phyloP scores from a whole-genome alignment of 2,329 filamentous ascomycete genomes.

The Fusarium citri region DNA sequence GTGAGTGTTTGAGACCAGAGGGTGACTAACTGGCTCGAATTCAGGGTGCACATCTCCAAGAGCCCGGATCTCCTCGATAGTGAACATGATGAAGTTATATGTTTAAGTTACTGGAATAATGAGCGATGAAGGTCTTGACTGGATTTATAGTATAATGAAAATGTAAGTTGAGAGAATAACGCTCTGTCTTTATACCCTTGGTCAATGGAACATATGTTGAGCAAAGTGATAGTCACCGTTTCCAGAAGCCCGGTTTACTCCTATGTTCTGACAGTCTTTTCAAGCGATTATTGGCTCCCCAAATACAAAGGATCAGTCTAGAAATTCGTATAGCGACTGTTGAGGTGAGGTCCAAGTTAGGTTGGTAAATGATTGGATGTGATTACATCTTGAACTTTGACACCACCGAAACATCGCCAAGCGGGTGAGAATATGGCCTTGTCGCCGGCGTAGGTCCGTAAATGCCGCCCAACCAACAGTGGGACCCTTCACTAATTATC shows the following conservation, averaged over 20 bases:
- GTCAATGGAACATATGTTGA: conserved; percentile 1
- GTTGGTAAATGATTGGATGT: conserved; percentile 9
- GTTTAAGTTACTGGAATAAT: background rate
- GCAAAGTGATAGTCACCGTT: background rate
- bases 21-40: conserved; percentile 24
- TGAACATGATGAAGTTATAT: conserved; percentile 36
- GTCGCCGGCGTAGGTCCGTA: conserved; percentile 26
- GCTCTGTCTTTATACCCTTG: conserved; percentile 7
- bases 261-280: background rate
- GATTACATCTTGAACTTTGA: background rate
- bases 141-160: background rate
- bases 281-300: background rate
- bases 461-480: conserved; percentile 4
- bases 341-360: background rate
- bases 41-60: conserved; percentile 38
- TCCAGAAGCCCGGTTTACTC: background rate
- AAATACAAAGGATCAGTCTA: background rate
- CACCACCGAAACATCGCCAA: background rate
- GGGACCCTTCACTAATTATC: conserved; percentile 5
- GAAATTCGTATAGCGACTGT: background rate
- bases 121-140: background rate
- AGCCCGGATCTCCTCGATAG: conserved; percentile 41
- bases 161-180: background rate
- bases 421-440: conserved; percentile 11
- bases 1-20: background rate